Percentiles rank a stretch among this genome's conserved stretches.
These are phyloP conservation scores for Boletus rufocinnamomeus DNA, from an alignment of 768 basidiomycete species.

Conservation along the genomic window DNA sequence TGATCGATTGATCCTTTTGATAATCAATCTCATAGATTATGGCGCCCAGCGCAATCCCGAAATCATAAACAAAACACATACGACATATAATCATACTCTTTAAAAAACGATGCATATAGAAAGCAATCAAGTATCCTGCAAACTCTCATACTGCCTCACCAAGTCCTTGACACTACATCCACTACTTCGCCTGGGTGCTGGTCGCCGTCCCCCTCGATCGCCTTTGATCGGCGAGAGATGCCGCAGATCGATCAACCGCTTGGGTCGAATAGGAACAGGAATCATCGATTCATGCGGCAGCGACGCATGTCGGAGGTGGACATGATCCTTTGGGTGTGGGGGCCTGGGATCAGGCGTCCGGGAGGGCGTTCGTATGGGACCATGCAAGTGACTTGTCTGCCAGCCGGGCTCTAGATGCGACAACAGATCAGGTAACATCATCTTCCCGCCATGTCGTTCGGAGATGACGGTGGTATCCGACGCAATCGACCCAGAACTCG, in stretches of 20 bases:
- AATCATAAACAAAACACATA: constrained; percentile 13
- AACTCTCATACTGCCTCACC: constrained; percentile 59
- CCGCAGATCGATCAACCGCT: constrained; percentile 56
- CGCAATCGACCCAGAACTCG: constrained; percentile 8
- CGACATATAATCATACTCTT: constrained; percentile 1
- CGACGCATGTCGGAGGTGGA: constrained; percentile 59
- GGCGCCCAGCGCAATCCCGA: constrained; percentile 17
- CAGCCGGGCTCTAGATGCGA: constrained; percentile 38
- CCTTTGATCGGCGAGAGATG: constrained; percentile 43
- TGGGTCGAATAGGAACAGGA: constrained; percentile 44
- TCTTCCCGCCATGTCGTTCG: constrained; percentile 38
- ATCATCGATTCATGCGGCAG: constrained; percentile 41
- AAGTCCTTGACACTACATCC: constrained; percentile 74
- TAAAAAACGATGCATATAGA: constrained; percentile 1
- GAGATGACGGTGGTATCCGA: constrained; percentile 39
- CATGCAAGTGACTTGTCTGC: constrained; percentile 35
- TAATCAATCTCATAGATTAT: constrained; percentile 4
- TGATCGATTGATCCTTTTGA: not conserved
- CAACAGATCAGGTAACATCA: constrained; percentile 48
- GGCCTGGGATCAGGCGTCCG: constrained; percentile 48
- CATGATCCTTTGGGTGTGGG: constrained; percentile 63
- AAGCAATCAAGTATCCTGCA: constrained; percentile 18
- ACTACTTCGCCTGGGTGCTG: constrained; percentile 54
- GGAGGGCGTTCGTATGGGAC: constrained; percentile 60
- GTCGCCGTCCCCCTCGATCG: constrained; percentile 35